Evolutionary conservation across 306 rosid species (phyloP).

Genomic region (Ochetophila trinervis): DNA sequence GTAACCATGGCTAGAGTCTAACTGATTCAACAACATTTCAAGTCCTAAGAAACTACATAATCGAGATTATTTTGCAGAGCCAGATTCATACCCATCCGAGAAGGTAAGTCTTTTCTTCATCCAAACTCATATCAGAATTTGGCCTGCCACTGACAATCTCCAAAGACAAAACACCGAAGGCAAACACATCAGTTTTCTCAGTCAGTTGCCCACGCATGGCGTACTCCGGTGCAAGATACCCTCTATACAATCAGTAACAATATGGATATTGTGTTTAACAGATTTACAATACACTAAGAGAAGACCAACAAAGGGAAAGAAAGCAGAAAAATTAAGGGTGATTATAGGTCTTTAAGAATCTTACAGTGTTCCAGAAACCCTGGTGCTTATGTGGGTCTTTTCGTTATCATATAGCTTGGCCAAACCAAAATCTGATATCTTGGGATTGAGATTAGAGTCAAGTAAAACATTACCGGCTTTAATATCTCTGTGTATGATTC

Average conservation of each 20-base stretch:
- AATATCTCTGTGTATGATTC: slow-evolving; percentile 71
- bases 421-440: slow-evolving; percentile 73
- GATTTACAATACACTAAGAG: no score
- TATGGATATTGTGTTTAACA: not conserved
- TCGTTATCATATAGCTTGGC: slow-evolving; percentile 70
- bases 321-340: not conserved
- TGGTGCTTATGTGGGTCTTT: slow-evolving; percentile 68
- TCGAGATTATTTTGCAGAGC: not conserved
- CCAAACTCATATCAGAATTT: slow-evolving; percentile 55
- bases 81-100: slow-evolving; percentile 58
- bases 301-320: not conserved
- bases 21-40: no score
- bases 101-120: slow-evolving; percentile 55
- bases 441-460: slow-evolving; percentile 49
- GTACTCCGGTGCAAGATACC: slow-evolving; percentile 73
- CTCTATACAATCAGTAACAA: slow-evolving; percentile 40
- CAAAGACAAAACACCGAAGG: slow-evolving; percentile 69
- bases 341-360: slow-evolving; percentile 7
- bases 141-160: slow-evolving; percentile 70
- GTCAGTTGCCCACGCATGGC: slow-evolving; percentile 80
- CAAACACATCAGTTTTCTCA: slow-evolving; percentile 70
- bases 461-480: slow-evolving; percentile 71
- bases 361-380: slow-evolving; percentile 68
- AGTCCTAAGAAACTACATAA: no score
- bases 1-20: no score